Evolutionary conservation across 2,329 filamentous ascomycete genomes (phyloP), one percentile per base, ranked within the genome.

Genomic region (Penicillium olsonii): DNA sequence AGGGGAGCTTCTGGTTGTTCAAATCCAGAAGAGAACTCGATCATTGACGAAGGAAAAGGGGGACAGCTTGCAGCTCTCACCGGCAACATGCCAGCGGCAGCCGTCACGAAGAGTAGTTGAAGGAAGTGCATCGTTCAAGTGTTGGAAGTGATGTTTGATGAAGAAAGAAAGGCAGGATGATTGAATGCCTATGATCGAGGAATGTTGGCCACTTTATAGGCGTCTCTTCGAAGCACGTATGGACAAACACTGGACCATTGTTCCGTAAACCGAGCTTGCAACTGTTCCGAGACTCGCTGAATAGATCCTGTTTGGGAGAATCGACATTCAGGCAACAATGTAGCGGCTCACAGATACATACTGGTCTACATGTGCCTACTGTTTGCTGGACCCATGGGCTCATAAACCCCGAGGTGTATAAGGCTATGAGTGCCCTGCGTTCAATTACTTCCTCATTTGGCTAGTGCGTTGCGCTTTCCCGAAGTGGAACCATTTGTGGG

Each of bases 1-100:
- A 60, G 5, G 0, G 70, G 71, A 0, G 69, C 68, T 8, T 56
- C 31, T 0, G 69, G 69, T 24, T 73, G 63, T 40, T 64, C 29
- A 24, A 72, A 73, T 0, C 40, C 44, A 10, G 60, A 55, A 9
- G 68, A 68, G 51, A 68, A 73, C 29, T 45, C 45, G 2, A 43
- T 29, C 37, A 56, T 51, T 7, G 53, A 47, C 15, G 51, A 34
- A 20, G 53, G 50, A 24, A 58, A 58, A 5, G 45, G 45, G 27
- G 15, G 14, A 15, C 50, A 53, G 8, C 17, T 22, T 9, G 41
- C 39, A 29, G 41, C 37, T 42, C 15, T 24, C 20, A 41, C 39
- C 15, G 19, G 22, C 42, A 45, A 19, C 11, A 39, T 14, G 19
- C 37, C 20, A 15, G 37, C 22, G 20, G 37, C 37, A 39, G 26